Conservation (phyloP, 306 rosid species). For the Cicer pinnatifidum region DNA sequence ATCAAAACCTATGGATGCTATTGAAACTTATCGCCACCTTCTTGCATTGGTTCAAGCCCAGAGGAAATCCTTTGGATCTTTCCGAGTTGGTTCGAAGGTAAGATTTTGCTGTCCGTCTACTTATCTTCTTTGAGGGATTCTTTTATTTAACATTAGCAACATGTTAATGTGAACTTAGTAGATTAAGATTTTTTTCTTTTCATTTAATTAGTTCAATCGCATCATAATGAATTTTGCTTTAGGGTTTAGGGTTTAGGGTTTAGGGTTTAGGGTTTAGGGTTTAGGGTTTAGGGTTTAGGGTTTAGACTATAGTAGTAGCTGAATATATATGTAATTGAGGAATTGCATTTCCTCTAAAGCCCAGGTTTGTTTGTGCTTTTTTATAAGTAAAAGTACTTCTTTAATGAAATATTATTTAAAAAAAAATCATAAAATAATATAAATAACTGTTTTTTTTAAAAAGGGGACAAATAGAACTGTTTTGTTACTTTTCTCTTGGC, state of each 20-base stretch:
- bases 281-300: too few species aligned
- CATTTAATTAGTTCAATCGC: neutral
- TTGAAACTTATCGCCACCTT: conserved; percentile 86
- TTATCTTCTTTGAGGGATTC: conserved; percentile 14
- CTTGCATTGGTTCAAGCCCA: conserved; percentile 98
- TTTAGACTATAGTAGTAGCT: neutral
- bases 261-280: too few species aligned
- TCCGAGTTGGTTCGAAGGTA: conserved; percentile 63
- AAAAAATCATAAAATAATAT: neutral
- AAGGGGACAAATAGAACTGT: neutral
- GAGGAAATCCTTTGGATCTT: conserved; percentile 81
- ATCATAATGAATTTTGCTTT: conserved; percentile 24
- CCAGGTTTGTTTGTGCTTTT: neutral
- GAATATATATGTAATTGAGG: neutral
- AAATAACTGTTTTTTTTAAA: neutral
- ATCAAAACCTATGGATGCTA: conserved; percentile 79
- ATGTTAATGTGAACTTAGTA: conserved; percentile 20
- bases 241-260: too few species aligned
- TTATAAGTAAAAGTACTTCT: neutral
- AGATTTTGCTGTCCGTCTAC: conserved; percentile 41
- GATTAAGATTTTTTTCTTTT: neutral
- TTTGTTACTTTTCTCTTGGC: neutral
- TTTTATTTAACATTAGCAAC: neutral
- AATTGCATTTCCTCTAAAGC: conserved; percentile 10
- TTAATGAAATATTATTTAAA: neutral